Base-by-base conservation (phyloP, 1,139 yeast genomes). In the Geotrichum siamense region DNA sequence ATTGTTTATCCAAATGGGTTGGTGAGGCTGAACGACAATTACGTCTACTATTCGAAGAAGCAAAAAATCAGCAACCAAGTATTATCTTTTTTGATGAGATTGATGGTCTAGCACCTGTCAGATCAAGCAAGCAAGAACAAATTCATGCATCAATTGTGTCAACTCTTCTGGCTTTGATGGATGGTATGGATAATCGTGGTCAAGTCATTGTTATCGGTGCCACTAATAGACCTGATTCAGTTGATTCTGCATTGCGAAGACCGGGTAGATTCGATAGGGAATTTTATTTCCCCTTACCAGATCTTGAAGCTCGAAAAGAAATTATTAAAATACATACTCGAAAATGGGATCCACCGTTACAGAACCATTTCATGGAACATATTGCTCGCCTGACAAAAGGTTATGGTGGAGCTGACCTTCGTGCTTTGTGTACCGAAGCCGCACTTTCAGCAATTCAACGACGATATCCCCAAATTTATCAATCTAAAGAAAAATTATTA, bases 201-300 rank as follows among this genome's bases (percentile, higher is more conserved):
- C 98, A 93, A 61, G 97, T 93, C 16, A 89, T 93, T 51, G 96
- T 93, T 1, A 87, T 93, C 55, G 98, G 98, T 47, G 98, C 98
- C 0, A 93, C 99, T 0, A 93, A 93, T 64, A 72, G 99, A 55
- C 99, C 98, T 0, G 98, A 93, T 63, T 85, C 97, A 0, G 82
- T 93, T 15, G 99, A 93, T 65, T 96, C 98, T 0, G 98, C 98
- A 0, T 71, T 93, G 49, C 76, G 99, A 61, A 76, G 99, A 56
- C 98, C 98, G 0, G 99, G 99, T 1, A 75, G 99, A 61, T 93
- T 93, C 59, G 99, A 93, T 59, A 75, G 98, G 50, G 99, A 93
- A 61, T 91, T 93, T 57, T 87, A 85, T 62, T 91, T 91, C 70
- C 95, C 98, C 2, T 69, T 91, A 43, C 99, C 99, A 1, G 94